Conservation (phyloP, 1,139 yeast genomes). For the Geotrichum fermentans region DNA sequence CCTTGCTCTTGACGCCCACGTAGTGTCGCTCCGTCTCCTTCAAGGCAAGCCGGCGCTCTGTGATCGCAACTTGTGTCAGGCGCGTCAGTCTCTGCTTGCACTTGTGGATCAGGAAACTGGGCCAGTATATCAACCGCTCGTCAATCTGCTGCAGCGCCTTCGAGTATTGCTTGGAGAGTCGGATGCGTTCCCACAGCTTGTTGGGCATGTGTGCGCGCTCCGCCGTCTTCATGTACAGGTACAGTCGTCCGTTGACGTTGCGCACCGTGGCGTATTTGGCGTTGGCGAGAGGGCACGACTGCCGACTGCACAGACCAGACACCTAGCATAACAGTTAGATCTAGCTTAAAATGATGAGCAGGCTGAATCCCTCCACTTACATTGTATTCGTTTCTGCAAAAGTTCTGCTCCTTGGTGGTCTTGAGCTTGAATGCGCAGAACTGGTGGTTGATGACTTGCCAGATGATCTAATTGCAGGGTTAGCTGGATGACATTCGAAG, state of each 20-base stretch:
- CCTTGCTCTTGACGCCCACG: conserved; percentile 80
- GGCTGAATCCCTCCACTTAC: conserved; percentile 43
- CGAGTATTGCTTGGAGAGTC: conserved; percentile 79
- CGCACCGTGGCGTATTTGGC: conserved; percentile 94
- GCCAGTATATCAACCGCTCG: conserved; percentile 85
- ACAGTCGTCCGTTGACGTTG: conserved; percentile 78
- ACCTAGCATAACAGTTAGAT: conserved; percentile 25
- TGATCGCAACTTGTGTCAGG: conserved; percentile 89
- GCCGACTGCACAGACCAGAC: conserved; percentile 83
- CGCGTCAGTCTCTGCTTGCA: conserved; percentile 94
- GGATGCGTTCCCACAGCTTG: conserved; percentile 89
- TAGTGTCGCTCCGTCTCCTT: conserved; percentile 89
- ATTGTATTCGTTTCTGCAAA: conserved; percentile 83
- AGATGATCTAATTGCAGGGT: conserved; percentile 51
- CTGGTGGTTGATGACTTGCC: conserved; percentile 88
- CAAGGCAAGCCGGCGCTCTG: conserved; percentile 90
- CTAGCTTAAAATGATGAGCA: neutral
- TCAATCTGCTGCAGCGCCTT: conserved; percentile 87
- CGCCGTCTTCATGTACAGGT: conserved; percentile 92
- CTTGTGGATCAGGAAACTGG: conserved; percentile 81
- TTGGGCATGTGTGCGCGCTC: conserved; percentile 95
- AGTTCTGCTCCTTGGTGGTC: conserved; percentile 73
- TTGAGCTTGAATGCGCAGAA: conserved; percentile 84
- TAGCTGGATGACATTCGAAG: neutral
- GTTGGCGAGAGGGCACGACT: conserved; percentile 93